Evolutionary conservation across 1,284 basidiomycete species (phyloP).

Genomic region (Pisolithus thermaeus): DNA sequence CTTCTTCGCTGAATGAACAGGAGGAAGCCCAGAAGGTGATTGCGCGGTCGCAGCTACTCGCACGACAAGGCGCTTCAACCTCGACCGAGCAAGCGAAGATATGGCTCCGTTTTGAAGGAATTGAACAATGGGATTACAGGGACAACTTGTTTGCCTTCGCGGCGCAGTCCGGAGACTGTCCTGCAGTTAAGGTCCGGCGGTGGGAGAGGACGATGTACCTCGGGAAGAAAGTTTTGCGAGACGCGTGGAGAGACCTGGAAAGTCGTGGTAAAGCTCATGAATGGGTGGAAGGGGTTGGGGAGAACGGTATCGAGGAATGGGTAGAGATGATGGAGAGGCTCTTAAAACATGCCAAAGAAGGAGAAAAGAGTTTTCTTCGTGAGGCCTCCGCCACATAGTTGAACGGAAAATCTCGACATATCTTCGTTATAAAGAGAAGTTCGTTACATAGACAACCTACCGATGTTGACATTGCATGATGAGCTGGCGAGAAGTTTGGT

Average conservation of each 20-base stretch:
- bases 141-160: conserved; percentile 51
- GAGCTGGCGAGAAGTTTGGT: not conserved
- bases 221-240: conserved; percentile 44
- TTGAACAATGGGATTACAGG: conserved; percentile 65
- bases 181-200: conserved; percentile 33
- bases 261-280: conserved; percentile 46
- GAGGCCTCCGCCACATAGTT: too few species aligned
- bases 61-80: conserved; percentile 25
- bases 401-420: too few species aligned
- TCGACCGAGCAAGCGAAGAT: conserved; percentile 38
- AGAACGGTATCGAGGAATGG: conserved; percentile 55
- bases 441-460: too few species aligned
- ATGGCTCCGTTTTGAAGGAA: conserved; percentile 48
- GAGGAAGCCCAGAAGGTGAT: conserved; percentile 44
- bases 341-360: conserved; percentile 31
- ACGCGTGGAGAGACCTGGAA: conserved; percentile 56
- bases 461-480: too few species aligned
- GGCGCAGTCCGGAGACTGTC: conserved; percentile 26
- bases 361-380: not conserved
- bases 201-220: conserved; percentile 59
- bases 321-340: conserved; percentile 49
- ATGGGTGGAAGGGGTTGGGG: conserved; percentile 60
- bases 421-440: too few species aligned
- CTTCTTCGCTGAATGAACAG: conserved; percentile 41
- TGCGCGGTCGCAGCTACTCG: conserved; percentile 41